Base-by-base conservation (phyloP, 495 filamentous ascomycete genomes). In the Aspergillus steynii region DNA sequence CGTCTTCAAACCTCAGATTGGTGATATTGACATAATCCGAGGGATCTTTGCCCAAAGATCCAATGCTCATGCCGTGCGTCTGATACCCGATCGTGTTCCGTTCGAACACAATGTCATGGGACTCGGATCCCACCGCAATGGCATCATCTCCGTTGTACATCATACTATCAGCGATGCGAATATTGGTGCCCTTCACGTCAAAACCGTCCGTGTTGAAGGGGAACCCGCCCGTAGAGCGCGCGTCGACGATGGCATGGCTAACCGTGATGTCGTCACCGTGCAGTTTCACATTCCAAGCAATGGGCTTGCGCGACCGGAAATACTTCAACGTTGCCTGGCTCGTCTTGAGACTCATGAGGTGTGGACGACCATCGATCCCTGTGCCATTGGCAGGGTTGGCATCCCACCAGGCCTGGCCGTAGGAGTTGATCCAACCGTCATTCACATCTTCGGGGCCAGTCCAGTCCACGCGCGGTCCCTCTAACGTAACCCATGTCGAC, bases 121-220 rank as follows among this genome's bases (percentile, higher is more conserved):
- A 74, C 48, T 68, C 74, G 5, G 62, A 65, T 37, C 69, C 63
- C 8, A 80, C 70, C 1, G 76, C 76, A 37, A 78, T 75, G 26
- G 75, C 75, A 58, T 80, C 76, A 60, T 79, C 77, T 4, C 75
- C 76, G 50, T 80, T 80, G 57, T 73, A 76, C 56, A 80, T 76
- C 27, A 74, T 62, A 52, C 65, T 72, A 56, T 79, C 71, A 3
- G 68, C 60, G 51, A 80, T 74, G 5, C 60, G 62, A 34, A 79
- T 66, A 46, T 77, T 71, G 37, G 71, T 71, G 7, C 65, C 77
- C 2, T 66, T 68, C 9, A 79, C 73, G 59, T 75, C 77, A 51
- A 79, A 79, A 20, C 71, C 75, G 51, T 78, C 74, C 2, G 77
- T 80, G 60, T 80, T 80, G 69, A 79, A 80, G 3, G 74, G 75